Percentiles rank a stretch among this genome's conserved stretches.
Evolutionary conservation across 305 asterid genomes (phyloP).

Genomic region (Solanum aculeatissimum): DNA sequence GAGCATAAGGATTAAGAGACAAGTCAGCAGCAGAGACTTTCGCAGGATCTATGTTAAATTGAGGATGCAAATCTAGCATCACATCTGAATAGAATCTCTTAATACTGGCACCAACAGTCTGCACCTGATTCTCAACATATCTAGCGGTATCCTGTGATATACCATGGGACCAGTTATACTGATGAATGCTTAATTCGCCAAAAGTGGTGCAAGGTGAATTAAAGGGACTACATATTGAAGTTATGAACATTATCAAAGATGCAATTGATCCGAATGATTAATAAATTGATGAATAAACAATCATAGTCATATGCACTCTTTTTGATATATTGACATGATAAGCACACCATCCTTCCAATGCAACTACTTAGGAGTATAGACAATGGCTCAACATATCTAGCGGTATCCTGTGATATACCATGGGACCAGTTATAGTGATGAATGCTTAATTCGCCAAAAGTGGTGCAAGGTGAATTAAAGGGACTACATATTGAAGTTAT

Average conservation of each 20-base stretch:
- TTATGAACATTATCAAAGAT: background rate
- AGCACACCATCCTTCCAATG: background rate
- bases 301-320: background rate
- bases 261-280: background rate
- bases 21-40: slow-evolving; percentile 42
- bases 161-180: background rate
- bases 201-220: background rate
- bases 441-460: background rate
- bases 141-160: slow-evolving; percentile 61
- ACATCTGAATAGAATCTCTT: slow-evolving; percentile 74
- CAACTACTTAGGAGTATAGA: background rate
- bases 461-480: background rate
- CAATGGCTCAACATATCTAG: slow-evolving; percentile 39
- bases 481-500: background rate
- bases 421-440: background rate
- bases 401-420: slow-evolving; percentile 48
- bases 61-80: slow-evolving; percentile 51
- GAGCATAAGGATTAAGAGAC: slow-evolving; percentile 31
- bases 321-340: background rate
- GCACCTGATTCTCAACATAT: slow-evolving; percentile 65
- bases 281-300: background rate
- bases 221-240: background rate
- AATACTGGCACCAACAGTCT: slow-evolving; percentile 64
- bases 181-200: background rate
- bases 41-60: slow-evolving; percentile 36